Evolutionary conservation across 805 yeast genomes (phyloP).

Genomic region (Starmerella apis): DNA sequence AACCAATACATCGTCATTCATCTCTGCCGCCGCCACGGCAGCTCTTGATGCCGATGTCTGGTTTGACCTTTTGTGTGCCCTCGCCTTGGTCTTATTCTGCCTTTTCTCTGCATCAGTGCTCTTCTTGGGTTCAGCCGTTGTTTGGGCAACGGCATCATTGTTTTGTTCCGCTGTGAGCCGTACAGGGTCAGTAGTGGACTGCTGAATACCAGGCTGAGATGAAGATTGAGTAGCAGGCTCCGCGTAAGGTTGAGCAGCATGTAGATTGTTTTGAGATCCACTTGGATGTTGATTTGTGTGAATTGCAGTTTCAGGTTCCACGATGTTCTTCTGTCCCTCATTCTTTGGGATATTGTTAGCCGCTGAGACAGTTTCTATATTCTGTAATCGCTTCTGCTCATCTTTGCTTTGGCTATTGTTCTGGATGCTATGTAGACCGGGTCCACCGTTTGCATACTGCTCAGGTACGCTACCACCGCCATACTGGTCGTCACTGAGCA

Average conservation of each 20-base stretch:
- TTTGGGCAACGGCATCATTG: too few relatives aligned
- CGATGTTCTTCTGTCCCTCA: too few relatives aligned
- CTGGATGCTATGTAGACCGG: background rate
- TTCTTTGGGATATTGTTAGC: background rate
- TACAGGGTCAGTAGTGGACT: too few relatives aligned
- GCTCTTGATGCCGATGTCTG: conserved; percentile 9
- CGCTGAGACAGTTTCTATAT: background rate
- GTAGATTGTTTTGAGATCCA: background rate
- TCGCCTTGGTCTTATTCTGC: background rate
- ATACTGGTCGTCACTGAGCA: background rate
- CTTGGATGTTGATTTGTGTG: background rate
- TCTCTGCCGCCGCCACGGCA: conserved; percentile 20
- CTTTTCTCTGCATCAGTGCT: background rate
- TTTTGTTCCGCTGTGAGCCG: too few relatives aligned
- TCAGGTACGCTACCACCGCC: background rate
- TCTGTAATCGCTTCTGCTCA: background rate
- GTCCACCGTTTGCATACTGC: background rate
- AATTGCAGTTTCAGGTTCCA: too few relatives aligned
- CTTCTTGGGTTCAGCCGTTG: too few relatives aligned
- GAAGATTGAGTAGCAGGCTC: too few relatives aligned
- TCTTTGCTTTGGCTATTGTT: background rate
- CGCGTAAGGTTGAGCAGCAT: too few relatives aligned
- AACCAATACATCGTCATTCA: conserved; percentile 43
- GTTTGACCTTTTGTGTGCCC: background rate
- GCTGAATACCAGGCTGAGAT: too few relatives aligned